Evolutionary conservation across 164 flowering plant genomes (phyloP), one percentile per base, ranked within the genome.

Genomic region (Magnolia changhungtana): DNA sequence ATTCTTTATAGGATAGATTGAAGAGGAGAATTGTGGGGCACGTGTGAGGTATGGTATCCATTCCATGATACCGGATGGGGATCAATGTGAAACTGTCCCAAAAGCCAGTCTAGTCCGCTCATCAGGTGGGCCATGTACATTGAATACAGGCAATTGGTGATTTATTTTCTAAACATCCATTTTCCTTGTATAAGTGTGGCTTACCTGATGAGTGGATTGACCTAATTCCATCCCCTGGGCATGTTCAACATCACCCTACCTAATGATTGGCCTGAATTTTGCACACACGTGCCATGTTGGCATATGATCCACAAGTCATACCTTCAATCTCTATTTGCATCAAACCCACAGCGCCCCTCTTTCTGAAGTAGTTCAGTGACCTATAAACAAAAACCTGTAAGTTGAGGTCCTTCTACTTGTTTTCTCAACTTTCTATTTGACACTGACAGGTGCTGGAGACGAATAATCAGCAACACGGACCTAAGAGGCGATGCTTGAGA

Each of bases 401-500:
- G 31, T 14, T 27, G n/a, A 29, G 50, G 29, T 27, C 23, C 19
- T 13, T 18, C 8, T 13, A 14, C 10, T 37, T 37, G 11, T 13
- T 37, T 29, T 16, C 14, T 18, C 50, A 6, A 37, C 70, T 50
- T 45, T 58, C 23, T 49, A 1, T 24, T 65, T 37, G 65, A 21
- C 31, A 14, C 61, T 21, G 20, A 16, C 90, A 94, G 98, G 90
- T 64, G 1, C 8, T 84, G 85, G 92, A 92, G 88, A 85, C 78
- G 83, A 85, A 87, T 82, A 84, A 84, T 70, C 55, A 70, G 74
- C 91, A 87, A 61, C 63, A 69, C 8, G 90, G 85, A 65, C 69
- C 66, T 0, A 90, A 90, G 79, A 86, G 71, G 72, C 87, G 79
- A 77, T 87, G 92, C 83, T 77, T 94, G 82, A 86, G 97, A 77